These are phyloP conservation scores for Agrostemma githago DNA, from an alignment of 148 eudicot species.

Conservation along the genomic window DNA sequence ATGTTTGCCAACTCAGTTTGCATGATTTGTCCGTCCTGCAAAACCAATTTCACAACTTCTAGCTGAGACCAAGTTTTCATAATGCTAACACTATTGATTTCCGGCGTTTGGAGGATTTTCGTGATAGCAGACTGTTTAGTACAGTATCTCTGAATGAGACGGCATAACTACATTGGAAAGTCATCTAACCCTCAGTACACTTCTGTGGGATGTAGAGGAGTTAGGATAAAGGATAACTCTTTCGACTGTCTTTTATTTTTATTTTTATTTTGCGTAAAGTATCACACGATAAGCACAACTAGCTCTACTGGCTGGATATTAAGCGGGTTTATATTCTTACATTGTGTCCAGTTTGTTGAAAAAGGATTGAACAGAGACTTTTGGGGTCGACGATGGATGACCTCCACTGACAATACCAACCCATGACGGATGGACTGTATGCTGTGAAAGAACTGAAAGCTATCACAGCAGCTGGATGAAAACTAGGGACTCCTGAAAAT, in stretches of 20 bases:
- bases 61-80: not conserved
- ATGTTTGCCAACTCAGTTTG: not conserved
- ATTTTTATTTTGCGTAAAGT: not conserved
- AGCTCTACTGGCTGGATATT: slow-evolving; percentile 1
- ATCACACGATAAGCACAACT: not conserved
- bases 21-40: not conserved
- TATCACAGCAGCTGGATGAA: slow-evolving; percentile 55
- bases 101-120: not conserved
- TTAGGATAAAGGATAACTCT: not conserved
- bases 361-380: slow-evolving; percentile 58
- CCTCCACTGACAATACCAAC: slow-evolving; percentile 57
- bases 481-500: slow-evolving; percentile 75
- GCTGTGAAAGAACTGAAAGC: slow-evolving; percentile 37
- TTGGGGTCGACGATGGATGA: slow-evolving; percentile 63
- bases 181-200: not conserved
- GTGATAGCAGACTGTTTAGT: not conserved
- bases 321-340: not conserved
- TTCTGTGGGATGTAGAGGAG: not conserved
- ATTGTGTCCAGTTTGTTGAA: slow-evolving; percentile 44
- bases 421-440: slow-evolving; percentile 90
- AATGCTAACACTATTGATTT: not conserved
- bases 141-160: not conserved
- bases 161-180: not conserved
- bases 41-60: not conserved
- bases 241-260: not conserved